phyloP scores from a whole-genome alignment of 768 basidiomycete species.

The Russula foetens region DNA sequence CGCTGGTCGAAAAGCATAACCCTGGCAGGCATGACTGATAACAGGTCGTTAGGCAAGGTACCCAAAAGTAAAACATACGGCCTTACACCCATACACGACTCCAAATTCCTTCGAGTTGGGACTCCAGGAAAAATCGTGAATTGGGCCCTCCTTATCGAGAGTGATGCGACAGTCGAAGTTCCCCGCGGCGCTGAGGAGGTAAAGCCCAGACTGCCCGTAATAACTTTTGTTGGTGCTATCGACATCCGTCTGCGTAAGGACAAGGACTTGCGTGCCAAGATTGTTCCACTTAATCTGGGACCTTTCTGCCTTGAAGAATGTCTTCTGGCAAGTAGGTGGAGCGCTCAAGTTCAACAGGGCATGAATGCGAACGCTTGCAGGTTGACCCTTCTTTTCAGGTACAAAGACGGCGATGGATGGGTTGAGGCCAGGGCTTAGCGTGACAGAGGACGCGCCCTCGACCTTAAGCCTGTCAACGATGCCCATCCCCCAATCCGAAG shows the following conservation, averaged over 20 bases:
- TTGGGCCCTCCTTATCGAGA: conserved; percentile 93
- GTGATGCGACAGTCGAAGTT: conserved; percentile 88
- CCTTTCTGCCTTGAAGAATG: conserved; percentile 93
- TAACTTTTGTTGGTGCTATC: conserved; percentile 97
- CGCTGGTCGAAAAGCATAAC: conserved; percentile 87
- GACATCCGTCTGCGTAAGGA: conserved; percentile 93
- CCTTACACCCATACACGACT: conserved; percentile 93
- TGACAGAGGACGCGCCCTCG: conserved; percentile 71
- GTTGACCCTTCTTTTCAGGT: conserved; percentile 93
- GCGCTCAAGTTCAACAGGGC: conserved; percentile 53
- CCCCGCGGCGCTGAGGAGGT: conserved; percentile 85
- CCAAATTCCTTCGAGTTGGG: conserved; percentile 96
- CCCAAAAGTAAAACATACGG: not conserved
- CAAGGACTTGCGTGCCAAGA: conserved; percentile 83
- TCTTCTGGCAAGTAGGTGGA: conserved; percentile 79
- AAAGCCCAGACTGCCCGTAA: conserved; percentile 95
- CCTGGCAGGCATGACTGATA: conserved; percentile 89
- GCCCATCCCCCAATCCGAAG: conserved; percentile 72
- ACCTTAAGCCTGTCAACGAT: conserved; percentile 75
- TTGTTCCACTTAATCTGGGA: conserved; percentile 94
- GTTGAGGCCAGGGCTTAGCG: conserved; percentile 77
- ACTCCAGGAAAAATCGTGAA: conserved; percentile 95
- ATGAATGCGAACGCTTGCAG: conserved; percentile 82
- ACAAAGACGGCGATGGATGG: conserved; percentile 88
- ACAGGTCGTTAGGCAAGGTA: not conserved